These are phyloP conservation scores for Aspergillus diversus DNA, from an alignment of 495 filamentous ascomycete species.

Conservation along the genomic window DNA sequence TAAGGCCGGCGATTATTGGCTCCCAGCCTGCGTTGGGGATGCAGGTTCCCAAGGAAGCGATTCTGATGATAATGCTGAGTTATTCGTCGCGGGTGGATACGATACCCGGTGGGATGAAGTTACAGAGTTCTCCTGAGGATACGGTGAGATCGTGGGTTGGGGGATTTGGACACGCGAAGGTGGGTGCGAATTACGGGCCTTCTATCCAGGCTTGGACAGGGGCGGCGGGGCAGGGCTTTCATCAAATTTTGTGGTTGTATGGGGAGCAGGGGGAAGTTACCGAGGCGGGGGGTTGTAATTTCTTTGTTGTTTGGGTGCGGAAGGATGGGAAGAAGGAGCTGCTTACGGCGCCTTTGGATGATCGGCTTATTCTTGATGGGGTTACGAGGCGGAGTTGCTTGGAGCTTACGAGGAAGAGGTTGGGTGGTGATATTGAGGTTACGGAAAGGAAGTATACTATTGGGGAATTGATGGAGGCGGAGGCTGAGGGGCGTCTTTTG, in stretches of 20 bases:
- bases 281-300: conserved; percentile 90
- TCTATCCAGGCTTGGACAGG: conserved; percentile 21
- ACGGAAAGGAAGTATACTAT: conserved; percentile 22
- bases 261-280: conserved; percentile 71
- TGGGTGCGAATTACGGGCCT: conserved; percentile 39
- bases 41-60: conserved; percentile 68
- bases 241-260: conserved; percentile 37
- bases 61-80: conserved; percentile 67
- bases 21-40: conserved; percentile 70
- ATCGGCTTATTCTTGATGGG: conserved; percentile 76
- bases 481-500: conserved; percentile 5
- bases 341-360: conserved; percentile 81
- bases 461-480: conserved; percentile 10
- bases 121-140: conserved; percentile 9
- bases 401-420: conserved; percentile 68
- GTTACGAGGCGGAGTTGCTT: conserved; percentile 80
- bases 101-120: conserved; percentile 10
- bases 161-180: conserved; percentile 33
- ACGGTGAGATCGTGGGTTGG: conserved; percentile 33
- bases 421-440: conserved; percentile 33
- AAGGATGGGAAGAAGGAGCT: conserved; percentile 68
- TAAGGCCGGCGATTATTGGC: conserved; percentile 77
- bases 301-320: conserved; percentile 73
- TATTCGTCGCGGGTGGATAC: conserved; percentile 5
- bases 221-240: conserved; percentile 22